These are phyloP conservation scores for Tieghemostelium lacteum DNA, from an alignment of 78 protist species.

Conservation along the genomic window DNA sequence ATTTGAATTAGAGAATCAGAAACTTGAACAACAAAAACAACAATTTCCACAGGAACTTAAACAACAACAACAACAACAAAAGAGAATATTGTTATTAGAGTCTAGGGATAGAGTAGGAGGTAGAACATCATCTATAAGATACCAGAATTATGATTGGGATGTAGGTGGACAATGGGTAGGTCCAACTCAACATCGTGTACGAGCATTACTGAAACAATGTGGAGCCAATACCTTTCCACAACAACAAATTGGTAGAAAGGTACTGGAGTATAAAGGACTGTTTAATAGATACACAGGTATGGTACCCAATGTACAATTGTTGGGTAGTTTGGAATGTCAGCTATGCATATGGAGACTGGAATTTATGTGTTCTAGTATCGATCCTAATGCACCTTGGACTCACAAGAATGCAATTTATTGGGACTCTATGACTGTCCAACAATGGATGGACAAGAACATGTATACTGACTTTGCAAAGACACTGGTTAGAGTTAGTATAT, in stretches of 20 bases:
- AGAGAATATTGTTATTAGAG: too few relatives aligned
- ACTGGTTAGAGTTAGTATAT: conserved; percentile 3
- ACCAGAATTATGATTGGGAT: conserved; percentile 40
- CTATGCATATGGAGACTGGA: neutral
- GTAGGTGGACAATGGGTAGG: conserved; percentile 74
- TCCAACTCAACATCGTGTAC: conserved; percentile 20
- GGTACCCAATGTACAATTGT: neutral
- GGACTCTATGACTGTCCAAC: conserved; percentile 9
- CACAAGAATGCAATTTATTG: neutral
- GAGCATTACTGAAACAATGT: conserved; percentile 3
- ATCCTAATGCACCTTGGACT: neutral
- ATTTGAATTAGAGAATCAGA: neutral
- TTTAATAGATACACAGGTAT: neutral
- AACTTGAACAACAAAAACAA: too few relatives aligned
- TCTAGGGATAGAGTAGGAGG: conserved; percentile 70
- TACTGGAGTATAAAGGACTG: conserved; percentile 1
- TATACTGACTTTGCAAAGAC: conserved; percentile 4
- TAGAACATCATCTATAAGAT: conserved; percentile 7
- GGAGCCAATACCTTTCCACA: conserved; percentile 46
- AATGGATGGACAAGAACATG: conserved; percentile 24
- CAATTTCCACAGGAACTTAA: too few relatives aligned
- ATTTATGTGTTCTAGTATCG: neutral
- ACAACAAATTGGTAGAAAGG: conserved; percentile 49
- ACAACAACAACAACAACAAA: too few relatives aligned
- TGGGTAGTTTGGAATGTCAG: neutral